Base-by-base conservation (phyloP, 441 rosid genomes). In the Mallotus repandus region DNA sequence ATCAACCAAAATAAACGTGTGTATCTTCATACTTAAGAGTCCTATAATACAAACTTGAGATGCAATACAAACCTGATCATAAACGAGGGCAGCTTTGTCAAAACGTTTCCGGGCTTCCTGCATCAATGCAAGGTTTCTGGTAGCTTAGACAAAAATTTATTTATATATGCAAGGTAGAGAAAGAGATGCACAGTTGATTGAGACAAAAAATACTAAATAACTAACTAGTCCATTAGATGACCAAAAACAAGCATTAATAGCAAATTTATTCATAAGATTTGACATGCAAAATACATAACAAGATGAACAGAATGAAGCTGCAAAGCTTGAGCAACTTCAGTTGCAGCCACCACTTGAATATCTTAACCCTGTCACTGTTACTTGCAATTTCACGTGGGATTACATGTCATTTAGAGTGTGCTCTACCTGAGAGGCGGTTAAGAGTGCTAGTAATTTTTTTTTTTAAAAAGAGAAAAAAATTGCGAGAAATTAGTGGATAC, bases 31-130 rank as follows among this genome's bases (percentile, higher is more conserved):
- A 0, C 41, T 38, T 38, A 38, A 38, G 41, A 5, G 62, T 69
- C 14, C 21, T 46, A 59, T 70, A 52, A 55, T 29, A 38, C 54
- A 76, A 63, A 11, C 10, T 19, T 16, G 25, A 41, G 67, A 71
- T 73, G 64, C 45, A 61, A 68, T 57, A 55, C 70, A 62, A 71
- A 86, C 97, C 96, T 92, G 97, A 79, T 92, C 96, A 79, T 90
- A 89, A 73, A 74, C 62, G 75, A 88, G 72, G 65, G 96, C 82
- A 74, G 96, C 92, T 83, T 92, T 90, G 80, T 92, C 97, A 82
- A 92, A 92, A 75, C 89, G 86, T 78, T 89, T 90, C 18, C 96
- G 86, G 21, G 96, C 91, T 76, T 92, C 97, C 97, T 92, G 84
- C 81, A 79, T 50, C 64, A 77, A 73, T 48, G 62, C 41, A 70